Conservation (phyloP, 2,329 filamentous ascomycete species). For the Westerdykella aurantiaca region DNA sequence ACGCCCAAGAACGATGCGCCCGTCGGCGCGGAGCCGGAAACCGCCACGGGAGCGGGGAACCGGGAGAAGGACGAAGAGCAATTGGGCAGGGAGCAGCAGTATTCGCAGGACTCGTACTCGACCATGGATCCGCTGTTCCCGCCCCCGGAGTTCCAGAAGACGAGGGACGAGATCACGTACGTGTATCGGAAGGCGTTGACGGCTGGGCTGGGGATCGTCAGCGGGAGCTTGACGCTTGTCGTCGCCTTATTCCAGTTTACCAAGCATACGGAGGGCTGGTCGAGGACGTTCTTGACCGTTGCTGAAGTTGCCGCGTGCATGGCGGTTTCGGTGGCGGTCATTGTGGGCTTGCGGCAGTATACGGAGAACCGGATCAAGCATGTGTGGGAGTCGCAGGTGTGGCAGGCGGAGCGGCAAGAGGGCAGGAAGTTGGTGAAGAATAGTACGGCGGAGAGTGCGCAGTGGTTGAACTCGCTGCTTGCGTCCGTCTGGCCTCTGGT, state of each 20-base stretch:
- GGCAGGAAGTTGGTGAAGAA: constrained; percentile 45
- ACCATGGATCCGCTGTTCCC: constrained; percentile 50
- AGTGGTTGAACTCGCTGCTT: constrained; percentile 67
- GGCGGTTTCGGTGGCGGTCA: constrained; percentile 26
- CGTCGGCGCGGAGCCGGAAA: constrained; percentile 36
- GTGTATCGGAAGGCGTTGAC: constrained; percentile 44
- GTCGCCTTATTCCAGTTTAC: constrained; percentile 32
- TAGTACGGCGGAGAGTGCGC: constrained; percentile 57
- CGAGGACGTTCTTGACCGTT: constrained; percentile 23
- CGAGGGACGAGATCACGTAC: constrained; percentile 40
- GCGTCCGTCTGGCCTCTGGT: constrained; percentile 66
- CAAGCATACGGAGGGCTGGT: constrained; percentile 26
- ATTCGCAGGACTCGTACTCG: constrained; percentile 40
- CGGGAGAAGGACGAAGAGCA: constrained; percentile 43
- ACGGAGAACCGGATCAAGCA: constrained; percentile 55
- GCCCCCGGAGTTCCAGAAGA: constrained; percentile 46
- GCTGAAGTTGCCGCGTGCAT: constrained; percentile 25
- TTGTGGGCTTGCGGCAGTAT: constrained; percentile 53
- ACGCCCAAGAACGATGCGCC: constrained; percentile 43
- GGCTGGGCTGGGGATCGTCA: constrained; percentile 33
- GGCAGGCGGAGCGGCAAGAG: constrained; percentile 57
- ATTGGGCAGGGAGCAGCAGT: constrained; percentile 40
- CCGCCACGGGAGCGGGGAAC: constrained; percentile 42
- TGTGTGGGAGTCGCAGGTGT: constrained; percentile 63
- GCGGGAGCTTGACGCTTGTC: constrained; percentile 32